These are phyloP conservation scores for Selaginella tamariscina DNA, from an alignment of 75 land plant genomes.

Conservation along the genomic window DNA sequence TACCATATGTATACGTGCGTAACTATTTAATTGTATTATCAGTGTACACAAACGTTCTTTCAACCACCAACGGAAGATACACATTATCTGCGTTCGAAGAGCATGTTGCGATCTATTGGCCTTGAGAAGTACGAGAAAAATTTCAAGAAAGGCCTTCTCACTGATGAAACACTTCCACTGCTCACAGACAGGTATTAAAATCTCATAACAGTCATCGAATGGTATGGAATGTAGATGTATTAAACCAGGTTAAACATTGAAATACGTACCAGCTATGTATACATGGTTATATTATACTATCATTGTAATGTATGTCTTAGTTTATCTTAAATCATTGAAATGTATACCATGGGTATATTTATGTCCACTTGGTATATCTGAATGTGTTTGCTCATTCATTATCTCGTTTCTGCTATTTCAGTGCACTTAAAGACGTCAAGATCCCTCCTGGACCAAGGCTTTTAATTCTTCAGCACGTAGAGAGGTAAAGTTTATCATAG, in stretches of 20 bases:
- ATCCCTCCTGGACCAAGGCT: constrained; percentile 93
- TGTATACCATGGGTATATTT: too few relatives aligned
- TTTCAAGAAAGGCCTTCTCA: constrained; percentile 6
- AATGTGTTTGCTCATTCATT: too few relatives aligned
- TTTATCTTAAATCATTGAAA: too few relatives aligned
- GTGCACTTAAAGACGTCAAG: constrained; percentile 73
- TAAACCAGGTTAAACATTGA: too few relatives aligned
- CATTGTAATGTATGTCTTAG: too few relatives aligned
- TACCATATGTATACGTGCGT: too few relatives aligned
- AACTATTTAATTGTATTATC: constrained; percentile 5
- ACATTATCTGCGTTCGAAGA: constrained; percentile 40
- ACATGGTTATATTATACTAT: too few relatives aligned
- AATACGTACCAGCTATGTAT: too few relatives aligned
- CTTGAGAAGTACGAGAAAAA: constrained; percentile 71
- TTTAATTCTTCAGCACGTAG: constrained; percentile 72
- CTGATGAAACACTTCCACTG: constrained; percentile 2
- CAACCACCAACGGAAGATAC: constrained; percentile 55
- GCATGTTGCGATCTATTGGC: constrained; percentile 58
- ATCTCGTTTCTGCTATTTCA: constrained; percentile 22
- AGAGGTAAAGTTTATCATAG: constrained; percentile 44
- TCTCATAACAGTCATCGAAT: too few relatives aligned
- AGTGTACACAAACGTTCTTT: constrained; percentile 62
- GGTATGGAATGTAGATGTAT: too few relatives aligned
- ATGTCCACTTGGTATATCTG: too few relatives aligned
- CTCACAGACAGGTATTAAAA: constrained; percentile 9